Conservation (phyloP, 176 grass and related monocot genomes). For the Hyparrhenia diplandra region DNA sequence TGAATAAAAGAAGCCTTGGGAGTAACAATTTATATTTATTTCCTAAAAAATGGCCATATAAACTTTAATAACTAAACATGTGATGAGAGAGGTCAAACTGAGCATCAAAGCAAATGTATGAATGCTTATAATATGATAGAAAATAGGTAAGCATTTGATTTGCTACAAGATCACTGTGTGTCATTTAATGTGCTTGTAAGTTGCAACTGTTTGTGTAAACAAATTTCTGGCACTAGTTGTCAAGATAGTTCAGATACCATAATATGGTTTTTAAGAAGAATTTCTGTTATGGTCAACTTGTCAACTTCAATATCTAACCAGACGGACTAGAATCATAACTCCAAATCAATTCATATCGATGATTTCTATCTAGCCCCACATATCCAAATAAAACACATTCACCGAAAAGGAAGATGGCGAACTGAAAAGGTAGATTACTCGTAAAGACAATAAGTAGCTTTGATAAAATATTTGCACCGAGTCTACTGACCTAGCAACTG, state of each 20-base stretch:
- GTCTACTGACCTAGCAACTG: slow-evolving; percentile 61
- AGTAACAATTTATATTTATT: neutral
- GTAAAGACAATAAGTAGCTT: neutral
- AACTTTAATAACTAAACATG: neutral
- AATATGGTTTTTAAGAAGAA: neutral
- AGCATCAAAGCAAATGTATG: slow-evolving; percentile 3
- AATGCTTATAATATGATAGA: neutral
- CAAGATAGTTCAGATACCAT: neutral
- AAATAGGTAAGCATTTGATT: neutral
- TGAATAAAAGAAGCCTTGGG: neutral
- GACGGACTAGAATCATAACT: neutral
- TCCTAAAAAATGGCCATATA: neutral
- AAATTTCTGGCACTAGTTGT: too few species aligned
- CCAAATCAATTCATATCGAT: neutral
- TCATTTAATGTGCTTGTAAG: neutral
- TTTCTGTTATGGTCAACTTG: neutral
- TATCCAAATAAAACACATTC: neutral
- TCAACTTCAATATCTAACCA: neutral
- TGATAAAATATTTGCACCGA: slow-evolving; percentile 4
- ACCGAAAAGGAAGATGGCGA: neutral
- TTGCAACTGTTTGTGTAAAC: neutral
- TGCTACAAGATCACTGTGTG: neutral
- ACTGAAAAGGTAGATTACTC: neutral
- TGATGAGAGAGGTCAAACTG: neutral
- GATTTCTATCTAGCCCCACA: neutral